Base-by-base conservation (phyloP, 768 basidiomycete genomes). In the Lentinula lateritia region DNA sequence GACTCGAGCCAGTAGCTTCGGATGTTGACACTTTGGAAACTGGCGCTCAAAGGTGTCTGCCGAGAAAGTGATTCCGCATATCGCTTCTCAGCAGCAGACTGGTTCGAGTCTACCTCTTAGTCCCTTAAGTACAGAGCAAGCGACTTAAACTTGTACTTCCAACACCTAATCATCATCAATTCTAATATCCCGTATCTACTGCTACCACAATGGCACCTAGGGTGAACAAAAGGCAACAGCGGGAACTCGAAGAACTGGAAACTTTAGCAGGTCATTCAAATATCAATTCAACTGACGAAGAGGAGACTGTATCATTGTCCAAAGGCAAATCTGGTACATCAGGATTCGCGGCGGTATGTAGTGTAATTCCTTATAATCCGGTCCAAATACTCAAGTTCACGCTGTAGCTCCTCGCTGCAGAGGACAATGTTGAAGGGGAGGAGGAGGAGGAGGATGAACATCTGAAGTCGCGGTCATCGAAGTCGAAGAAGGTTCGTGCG, bases 181-280 rank as follows among this genome's bases (percentile, higher is more conserved):
- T 28, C 13, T 39, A 39, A 39, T 39, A 39, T 39, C 6, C 28
- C 3, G 28, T 28, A 39, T 39, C 38, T 39, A 6, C 28, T 28
- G 28, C 28, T 28, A 9, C 2, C n/a, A 8, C 20, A 12, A 56
- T 56, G 39, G 41, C 55, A 61, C 85, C 89, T 20, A 80, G 89
- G 64, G 74, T 89, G 42, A 95, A 85, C 74, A 95, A 93, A 74
- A 81, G 94, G 52, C 93, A 94, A 72, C 91, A 95, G 68, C 78
- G 93, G 50, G 92, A 93, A 68, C 80, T 86, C 23, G 92, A 94
- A 62, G 92, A 95, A 65, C 82, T 95, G 1, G 79, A 84, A 39
- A 81, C 83, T 1, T 78, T 88, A 42, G 75, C 75, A 43, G 73
- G 72, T 28, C 64, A 72, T 7, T 67, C 74, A 2, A 67, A 50